Conservation (phyloP, 2,329 filamentous ascomycete species). For the Aspergillus amoenus region DNA sequence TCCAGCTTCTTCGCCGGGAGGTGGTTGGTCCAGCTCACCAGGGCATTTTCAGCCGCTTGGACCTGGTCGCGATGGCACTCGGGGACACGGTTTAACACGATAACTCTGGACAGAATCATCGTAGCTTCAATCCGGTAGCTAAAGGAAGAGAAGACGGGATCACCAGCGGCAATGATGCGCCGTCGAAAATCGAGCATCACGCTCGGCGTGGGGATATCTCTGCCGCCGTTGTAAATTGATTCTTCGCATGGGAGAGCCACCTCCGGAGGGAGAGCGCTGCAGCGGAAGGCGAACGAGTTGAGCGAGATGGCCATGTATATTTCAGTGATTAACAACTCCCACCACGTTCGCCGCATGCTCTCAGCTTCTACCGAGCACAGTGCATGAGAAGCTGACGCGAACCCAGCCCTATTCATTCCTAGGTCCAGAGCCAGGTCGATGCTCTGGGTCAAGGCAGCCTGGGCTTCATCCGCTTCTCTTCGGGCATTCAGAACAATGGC, state of each 20-base stretch:
- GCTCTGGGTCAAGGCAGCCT: slow-evolving; percentile 55
- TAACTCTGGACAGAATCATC: slow-evolving; percentile 72
- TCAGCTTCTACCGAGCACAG: slow-evolving; percentile 69
- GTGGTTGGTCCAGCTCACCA: slow-evolving; percentile 75
- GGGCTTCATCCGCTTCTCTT: slow-evolving; percentile 33
- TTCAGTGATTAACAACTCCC: slow-evolving; percentile 74
- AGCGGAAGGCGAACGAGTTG: slow-evolving; percentile 53
- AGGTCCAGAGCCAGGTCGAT: slow-evolving; percentile 71
- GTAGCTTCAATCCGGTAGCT: slow-evolving; percentile 78
- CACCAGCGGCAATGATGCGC: slow-evolving; percentile 62
- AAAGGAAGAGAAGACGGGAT: slow-evolving; percentile 70
- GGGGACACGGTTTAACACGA: slow-evolving; percentile 46
- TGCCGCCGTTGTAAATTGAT: slow-evolving; percentile 50
- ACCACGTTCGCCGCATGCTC: slow-evolving; percentile 84
- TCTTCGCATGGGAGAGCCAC: slow-evolving; percentile 79
- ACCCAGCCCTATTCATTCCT: slow-evolving; percentile 69
- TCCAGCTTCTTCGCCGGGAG: slow-evolving; percentile 69
- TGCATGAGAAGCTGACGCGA: slow-evolving; percentile 36
- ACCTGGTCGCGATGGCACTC: slow-evolving; percentile 52
- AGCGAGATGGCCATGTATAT: slow-evolving; percentile 73
- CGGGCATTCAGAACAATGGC: slow-evolving; percentile 37
- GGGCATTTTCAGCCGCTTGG: slow-evolving; percentile 55
- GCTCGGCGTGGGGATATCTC: slow-evolving; percentile 58
- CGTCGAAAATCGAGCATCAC: slow-evolving; percentile 60
- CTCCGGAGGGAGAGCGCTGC: slow-evolving; percentile 66